A percentile compares a stretch with the other conserved stretches of the same genome.
These are phyloP conservation scores for Torrubiella hemipterigena DNA, from an alignment of 2,329 filamentous ascomycete genomes.

Conservation along the genomic window DNA sequence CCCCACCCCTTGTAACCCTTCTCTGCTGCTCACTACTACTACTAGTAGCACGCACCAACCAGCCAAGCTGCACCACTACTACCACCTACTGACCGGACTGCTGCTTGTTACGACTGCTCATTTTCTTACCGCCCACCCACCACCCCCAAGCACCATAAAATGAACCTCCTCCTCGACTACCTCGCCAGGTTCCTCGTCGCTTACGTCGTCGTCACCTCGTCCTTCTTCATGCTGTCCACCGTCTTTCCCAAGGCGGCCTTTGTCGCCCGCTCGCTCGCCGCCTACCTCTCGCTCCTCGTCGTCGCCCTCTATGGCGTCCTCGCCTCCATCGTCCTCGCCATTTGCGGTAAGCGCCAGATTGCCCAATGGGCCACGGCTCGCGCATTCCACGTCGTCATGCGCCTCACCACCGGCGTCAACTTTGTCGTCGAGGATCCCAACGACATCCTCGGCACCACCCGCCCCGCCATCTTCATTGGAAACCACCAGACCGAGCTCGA, in stretches of 20 bases:
- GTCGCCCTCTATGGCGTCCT: constrained; percentile 63
- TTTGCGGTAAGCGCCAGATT: constrained; percentile 60
- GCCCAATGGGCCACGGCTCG: constrained; percentile 78
- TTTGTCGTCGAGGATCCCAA: constrained; percentile 63
- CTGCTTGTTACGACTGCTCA: no score
- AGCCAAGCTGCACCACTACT: no score
- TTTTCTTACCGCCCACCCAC: not conserved
- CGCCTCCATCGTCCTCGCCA: constrained; percentile 58
- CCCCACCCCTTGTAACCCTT: no score
- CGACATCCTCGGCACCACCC: constrained; percentile 47
- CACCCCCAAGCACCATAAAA: constrained; percentile 6
- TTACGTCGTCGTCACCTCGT: constrained; percentile 37
- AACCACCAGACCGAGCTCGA: constrained; percentile 98
- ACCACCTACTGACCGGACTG: no score
- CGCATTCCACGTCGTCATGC: constrained; percentile 71
- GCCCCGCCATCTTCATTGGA: constrained; percentile 82
- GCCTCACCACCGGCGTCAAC: constrained; percentile 59
- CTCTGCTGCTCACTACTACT: no score
- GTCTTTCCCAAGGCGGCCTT: constrained; percentile 50
- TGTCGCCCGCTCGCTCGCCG: constrained; percentile 54
- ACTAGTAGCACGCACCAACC: no score
- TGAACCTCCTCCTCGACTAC: constrained; percentile 26
- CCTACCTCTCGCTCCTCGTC: constrained; percentile 49
- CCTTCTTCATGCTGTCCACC: constrained; percentile 51
- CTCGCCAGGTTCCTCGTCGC: constrained; percentile 35